Base-by-base conservation (phyloP, 2,329 filamentous ascomycete genomes). In the Hymenoscyphus fructigenus region DNA sequence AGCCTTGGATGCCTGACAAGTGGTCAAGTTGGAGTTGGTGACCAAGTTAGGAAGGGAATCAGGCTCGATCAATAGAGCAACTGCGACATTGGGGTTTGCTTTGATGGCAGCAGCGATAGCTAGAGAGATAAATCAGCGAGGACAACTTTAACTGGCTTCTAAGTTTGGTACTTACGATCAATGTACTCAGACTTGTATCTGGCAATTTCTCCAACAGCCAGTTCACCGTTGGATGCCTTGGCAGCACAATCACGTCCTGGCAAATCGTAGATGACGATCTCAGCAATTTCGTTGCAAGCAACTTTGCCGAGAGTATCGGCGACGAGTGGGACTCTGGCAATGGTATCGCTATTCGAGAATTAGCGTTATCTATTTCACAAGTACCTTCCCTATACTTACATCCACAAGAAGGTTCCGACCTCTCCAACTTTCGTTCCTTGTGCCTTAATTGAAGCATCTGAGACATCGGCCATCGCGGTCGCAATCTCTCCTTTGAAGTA, bases 31-130 rank as follows among this genome's bases (percentile, higher is more conserved):
- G 69, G 81, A 62, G 77, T 86, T 87, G 69, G 84, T 86, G 56
- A 86, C 79, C 73, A 86, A 75, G 77, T 86, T 86, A 65, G 84
- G 83, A n/a, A 86, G 77, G 29, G 83, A 84, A 73, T 87, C 84
- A 32, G 84, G 84, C 74, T 86, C 82, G 61, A 76, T 81, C 58
- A 70, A 29, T 29, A 65, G 44, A 1, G 64, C 56, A 26, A 65
- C 53, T 7, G 64, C 61, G 57, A 60, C 58, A 36, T 66, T 57
- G 26, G 60, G 60, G 29, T 57, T 53, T 20, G 57, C 67, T 34
- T 69, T 69, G 61, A 76, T 69, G 23, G 68, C 67, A 56, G 61
- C 68, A 62, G 70, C 76, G 59, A 72, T 70, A 20, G 70, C 67
- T 55, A 77, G 76, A 80, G 47, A 53, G 63, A 84, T 77, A n/a